Base-by-base conservation (phyloP, 2,329 filamentous ascomycete genomes). In the Pyricularia pennisetigena region DNA sequence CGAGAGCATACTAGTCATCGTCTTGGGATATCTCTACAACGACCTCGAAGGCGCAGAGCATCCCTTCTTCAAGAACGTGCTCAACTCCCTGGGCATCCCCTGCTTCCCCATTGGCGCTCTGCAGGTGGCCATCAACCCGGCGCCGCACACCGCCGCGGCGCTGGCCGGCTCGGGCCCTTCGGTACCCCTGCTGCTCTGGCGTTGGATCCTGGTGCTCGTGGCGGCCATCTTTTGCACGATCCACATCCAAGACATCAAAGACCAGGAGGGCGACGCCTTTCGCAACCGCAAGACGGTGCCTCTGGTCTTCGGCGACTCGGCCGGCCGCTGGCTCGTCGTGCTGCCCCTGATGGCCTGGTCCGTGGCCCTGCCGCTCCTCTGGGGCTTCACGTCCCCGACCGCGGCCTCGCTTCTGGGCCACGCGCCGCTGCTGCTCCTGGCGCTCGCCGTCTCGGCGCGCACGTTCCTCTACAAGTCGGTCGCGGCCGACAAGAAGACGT, bases 21-120 rank as follows among this genome's bases (percentile, higher is more conserved):
- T 75, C 14, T 63, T 77, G 67, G 77, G 75, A 0, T 80, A 76
- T 74, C 70, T 79, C 66, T 82, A 82, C 71, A 82, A 82, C 69
- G 80, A 82, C 57, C 75, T 77, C 1, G 70, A 72, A 2, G 75
- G 72, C 70, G 71, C 70, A 6, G 74, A 77, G 26, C 32, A 70
- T 71, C 72, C 69, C 74, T 76, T 71, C 73, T 23, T 77, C 5
- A 72, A 68, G 30, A 69, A 71, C 41, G 57, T 70, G 9, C 69
- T 74, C 57, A 72, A 71, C 29, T 69, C 72, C 8, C 30, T 72
- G n/a, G 71, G 68, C 28, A 72, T 70, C 64, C 59, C 61, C 2
- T 68, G 65, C 28, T 69, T 69, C 54, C 26, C 35, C 16, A 67
- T 68, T 10, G 69, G 68, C 8, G 68, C 68, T 5, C 67, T 70